Percentiles rank a stretch among this genome's conserved stretches.
Conservation (phyloP, 495 filamentous ascomycete genomes). For the Pseudomonodictys pantanalensis region DNA sequence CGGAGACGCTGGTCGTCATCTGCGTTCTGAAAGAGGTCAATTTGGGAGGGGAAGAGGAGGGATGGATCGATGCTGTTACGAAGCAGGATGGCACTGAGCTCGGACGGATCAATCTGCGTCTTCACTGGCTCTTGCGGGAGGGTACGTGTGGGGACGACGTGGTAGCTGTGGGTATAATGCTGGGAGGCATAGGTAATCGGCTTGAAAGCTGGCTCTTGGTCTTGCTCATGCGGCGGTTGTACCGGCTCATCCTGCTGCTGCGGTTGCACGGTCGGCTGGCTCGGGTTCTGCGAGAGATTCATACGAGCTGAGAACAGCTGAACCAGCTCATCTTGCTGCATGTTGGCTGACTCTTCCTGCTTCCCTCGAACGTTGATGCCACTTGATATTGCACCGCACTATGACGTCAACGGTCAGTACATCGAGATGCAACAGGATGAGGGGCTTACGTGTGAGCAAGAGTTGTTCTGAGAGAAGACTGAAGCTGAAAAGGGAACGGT, state of each 20-base stretch:
- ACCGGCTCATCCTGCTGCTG: slow-evolving; percentile 13
- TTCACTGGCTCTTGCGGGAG: slow-evolving; percentile 29
- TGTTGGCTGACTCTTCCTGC: slow-evolving; percentile 32
- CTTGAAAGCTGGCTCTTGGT: slow-evolving; percentile 7
- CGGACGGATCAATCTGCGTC: slow-evolving; percentile 30
- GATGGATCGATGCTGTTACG: slow-evolving; percentile 41
- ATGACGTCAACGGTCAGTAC: slow-evolving; percentile 34
- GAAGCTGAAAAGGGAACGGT: slow-evolving; percentile 40
- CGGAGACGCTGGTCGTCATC: slow-evolving; percentile 41
- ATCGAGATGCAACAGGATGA: slow-evolving; percentile 2
- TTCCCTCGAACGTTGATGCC: slow-evolving; percentile 36
- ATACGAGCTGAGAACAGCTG: slow-evolving; percentile 40
- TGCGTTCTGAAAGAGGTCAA: slow-evolving; percentile 42
- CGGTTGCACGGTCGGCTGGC: slow-evolving; percentile 15
- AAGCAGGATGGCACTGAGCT: slow-evolving; percentile 33
- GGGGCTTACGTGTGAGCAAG: slow-evolving; percentile 42
- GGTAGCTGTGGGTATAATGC: slow-evolving; percentile 42
- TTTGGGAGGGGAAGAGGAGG: slow-evolving; percentile 40
- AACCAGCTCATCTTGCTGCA: slow-evolving; percentile 43
- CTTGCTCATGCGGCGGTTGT: slow-evolving; percentile 7
- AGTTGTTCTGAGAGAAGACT: slow-evolving; percentile 40
- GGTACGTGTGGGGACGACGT: slow-evolving; percentile 37
- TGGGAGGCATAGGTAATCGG: slow-evolving; percentile 40
- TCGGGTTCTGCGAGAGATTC: slow-evolving; percentile 30
- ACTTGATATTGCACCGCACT: slow-evolving; percentile 40